Base-by-base conservation (phyloP, 352 stramenopile genomes). In the Achlya hypogyna region DNA sequence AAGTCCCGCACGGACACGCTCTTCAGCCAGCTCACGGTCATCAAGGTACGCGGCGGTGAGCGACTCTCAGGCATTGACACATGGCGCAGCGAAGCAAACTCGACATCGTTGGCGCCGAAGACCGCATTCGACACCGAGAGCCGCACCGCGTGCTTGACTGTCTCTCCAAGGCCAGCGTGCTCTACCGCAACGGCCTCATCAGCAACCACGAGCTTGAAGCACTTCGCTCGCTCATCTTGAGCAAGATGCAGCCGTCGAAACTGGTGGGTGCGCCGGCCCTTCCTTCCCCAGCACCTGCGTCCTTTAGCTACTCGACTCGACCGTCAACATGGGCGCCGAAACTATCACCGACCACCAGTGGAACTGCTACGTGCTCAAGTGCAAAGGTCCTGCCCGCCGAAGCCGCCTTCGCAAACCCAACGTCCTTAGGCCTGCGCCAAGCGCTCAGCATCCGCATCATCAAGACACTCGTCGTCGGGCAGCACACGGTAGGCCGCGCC, bases 301-400 rank as follows among this genome's bases (percentile, higher is more conserved):
- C 18, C 53, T 70, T 18, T 56, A 91, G 82, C 72, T 93, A 34
- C 87, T 84, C 43, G 82, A 91, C 65, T 89, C 84, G 77, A 88
- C 83, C 0, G 88, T 90, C 74, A 88, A 84, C 38, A 91, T 89
- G 83, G 80, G 23, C 42, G 14, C 91, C 67, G 77, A 78, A 23
- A 86, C 90, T 70, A 94, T 94, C 49, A 89, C 85, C 4, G 83
- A 94, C 49, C 85, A 94, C 69, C 82, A 94, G 67, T 94, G 85
- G 85, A 84, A 94, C 65, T 73, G 85, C 49, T 72, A 92, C 22
- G 82, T 94, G 35, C 67, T 94, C 9, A 91, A 91, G 62, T 77
- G 78, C 18, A 94, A 92, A 77, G 82, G 85, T 88, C 52, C 8
- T 52, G 59, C 47, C 2, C 6, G 22, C 0, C 25, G 12, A 43